Conservation (phyloP, 2,329 filamentous ascomycete genomes). For the Penicillium sp. region DNA sequence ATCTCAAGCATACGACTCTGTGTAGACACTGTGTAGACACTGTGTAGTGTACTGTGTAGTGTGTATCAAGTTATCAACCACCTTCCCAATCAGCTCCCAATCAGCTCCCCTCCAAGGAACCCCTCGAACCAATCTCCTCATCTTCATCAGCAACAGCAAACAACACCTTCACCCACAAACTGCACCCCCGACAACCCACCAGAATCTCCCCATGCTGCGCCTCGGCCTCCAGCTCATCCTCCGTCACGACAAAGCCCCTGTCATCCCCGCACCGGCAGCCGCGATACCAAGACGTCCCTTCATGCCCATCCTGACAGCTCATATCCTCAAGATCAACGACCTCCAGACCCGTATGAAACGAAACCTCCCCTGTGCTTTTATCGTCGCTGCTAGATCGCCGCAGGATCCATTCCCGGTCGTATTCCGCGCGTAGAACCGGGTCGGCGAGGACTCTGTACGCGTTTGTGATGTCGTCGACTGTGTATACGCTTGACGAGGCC, state of each 20-base stretch:
- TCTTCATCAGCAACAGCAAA: conserved; percentile 48
- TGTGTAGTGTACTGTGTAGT: too few species aligned
- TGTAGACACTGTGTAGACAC: too few species aligned
- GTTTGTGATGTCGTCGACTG: conserved; percentile 57
- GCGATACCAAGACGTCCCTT: conserved; percentile 50
- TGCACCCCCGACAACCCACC: conserved; percentile 60
- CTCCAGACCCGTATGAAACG: conserved; percentile 52
- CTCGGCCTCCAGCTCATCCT: conserved; percentile 51
- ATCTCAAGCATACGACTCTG: too few species aligned
- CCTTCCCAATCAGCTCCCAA: not conserved
- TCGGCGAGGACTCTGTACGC: conserved; percentile 55
- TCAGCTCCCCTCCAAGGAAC: not conserved
- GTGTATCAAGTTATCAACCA: too few species aligned
- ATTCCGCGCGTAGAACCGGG: conserved; percentile 41
- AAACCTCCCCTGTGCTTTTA: conserved; percentile 26
- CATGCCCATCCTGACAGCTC: conserved; percentile 32
- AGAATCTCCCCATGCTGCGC: conserved; percentile 53
- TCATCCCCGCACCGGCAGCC: conserved; percentile 58
- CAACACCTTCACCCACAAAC: conserved; percentile 59
- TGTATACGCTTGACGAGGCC: not conserved
- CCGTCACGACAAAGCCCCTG: conserved; percentile 52
- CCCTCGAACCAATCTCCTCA: not conserved
- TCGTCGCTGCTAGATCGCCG: conserved; percentile 19
- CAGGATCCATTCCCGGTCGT: conserved; percentile 44
- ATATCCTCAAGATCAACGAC: conserved; percentile 57